Conservation (phyloP, 352 stramenopile species). For the Halophytophthora polymorphica region DNA sequence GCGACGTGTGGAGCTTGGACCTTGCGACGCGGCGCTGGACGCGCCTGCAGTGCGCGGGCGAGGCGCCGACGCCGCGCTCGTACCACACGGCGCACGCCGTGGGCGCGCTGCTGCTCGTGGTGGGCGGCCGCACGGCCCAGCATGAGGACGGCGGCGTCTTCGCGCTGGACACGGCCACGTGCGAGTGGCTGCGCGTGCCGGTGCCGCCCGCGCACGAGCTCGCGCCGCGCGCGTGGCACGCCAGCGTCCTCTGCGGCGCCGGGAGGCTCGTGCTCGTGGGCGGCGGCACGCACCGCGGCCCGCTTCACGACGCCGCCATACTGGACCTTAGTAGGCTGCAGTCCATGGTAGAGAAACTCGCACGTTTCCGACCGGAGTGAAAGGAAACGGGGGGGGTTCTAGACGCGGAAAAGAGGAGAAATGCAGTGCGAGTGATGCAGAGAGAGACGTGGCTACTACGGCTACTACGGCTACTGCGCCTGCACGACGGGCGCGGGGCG, state of each 20-base stretch:
- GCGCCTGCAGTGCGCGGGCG: conserved; percentile 31
- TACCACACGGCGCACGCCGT: conserved; percentile 66
- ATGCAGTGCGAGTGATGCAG: too few relatives aligned
- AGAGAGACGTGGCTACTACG: too few relatives aligned
- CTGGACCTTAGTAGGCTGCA: conserved; percentile 43
- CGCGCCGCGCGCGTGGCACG: conserved; percentile 59
- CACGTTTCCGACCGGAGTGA: too few relatives aligned
- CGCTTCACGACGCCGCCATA: conserved; percentile 47
- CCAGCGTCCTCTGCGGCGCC: conserved; percentile 40
- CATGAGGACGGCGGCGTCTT: conserved; percentile 46
- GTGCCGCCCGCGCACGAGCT: conserved; percentile 29
- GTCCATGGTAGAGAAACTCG: conserved; percentile 7
- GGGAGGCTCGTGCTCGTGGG: conserved; percentile 50
- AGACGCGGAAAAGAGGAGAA: too few relatives aligned
- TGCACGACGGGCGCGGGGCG: conserved; percentile 3
- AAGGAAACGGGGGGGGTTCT: too few relatives aligned
- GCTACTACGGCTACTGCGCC: conserved; percentile 17
- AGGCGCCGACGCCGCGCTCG: conserved; percentile 47
- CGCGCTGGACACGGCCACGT: conserved; percentile 45
- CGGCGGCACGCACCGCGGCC: conserved; percentile 57
- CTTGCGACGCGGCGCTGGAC: conserved; percentile 32
- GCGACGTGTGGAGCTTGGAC: conserved; percentile 70
- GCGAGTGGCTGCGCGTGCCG: conserved; percentile 44
- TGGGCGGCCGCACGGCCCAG: conserved; percentile 52
- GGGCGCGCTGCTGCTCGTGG: conserved; percentile 49